Base-by-base conservation (phyloP, 176 grass and related monocot species). In the Zea luxurians region DNA sequence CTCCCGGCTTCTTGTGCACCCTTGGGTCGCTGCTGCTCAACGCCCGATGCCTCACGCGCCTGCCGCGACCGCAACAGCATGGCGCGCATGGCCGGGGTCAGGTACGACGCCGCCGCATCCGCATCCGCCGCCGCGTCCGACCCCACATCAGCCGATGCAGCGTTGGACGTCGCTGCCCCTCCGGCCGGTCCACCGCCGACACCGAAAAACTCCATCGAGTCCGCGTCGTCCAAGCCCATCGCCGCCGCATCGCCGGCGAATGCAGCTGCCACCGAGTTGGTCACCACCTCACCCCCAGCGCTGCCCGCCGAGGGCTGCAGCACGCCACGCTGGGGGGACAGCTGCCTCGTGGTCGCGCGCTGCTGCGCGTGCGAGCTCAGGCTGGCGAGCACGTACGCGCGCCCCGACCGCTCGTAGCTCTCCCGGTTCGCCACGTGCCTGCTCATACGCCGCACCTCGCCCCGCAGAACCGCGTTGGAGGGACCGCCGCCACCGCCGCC, bases 311-410 rank as follows among this genome's bases (percentile, higher is more conserved):
- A 7, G 42, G 3, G 2, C 40, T 44, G 16, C 17, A 57, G 17
- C 55, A 21, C 55, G 8, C 2, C n/a, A 40, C n/a, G 40, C 40
- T 44, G 41, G 8, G 17, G 40, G 2, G 4, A 17, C 9, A 68
- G 65, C 65, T 45, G 17, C 55, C 16, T 58, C 11, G 65, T 64
- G 7, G 46, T 86, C 7, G 84, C 84, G 13, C 90, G 80, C 36
- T 90, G 91, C 65, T 37, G 68, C 46, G 7, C 2, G 58, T 90
- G 81, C 53, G 59, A 42, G 71, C 68, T 85, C 1, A 87, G 27
- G 61, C 83, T 54, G 3, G 87, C 45, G n/a, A 93, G 78, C 82
- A 83, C 37, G 55, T 57, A 74, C 40, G 87, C 87, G 4, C 84
- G 69, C 6, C 87, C 87, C 0, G 84, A 85, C 3, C 49, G 37